phyloP scores from a whole-genome alignment of 2,329 filamentous ascomycete species.

The Alternaria hordeiaustralica region DNA sequence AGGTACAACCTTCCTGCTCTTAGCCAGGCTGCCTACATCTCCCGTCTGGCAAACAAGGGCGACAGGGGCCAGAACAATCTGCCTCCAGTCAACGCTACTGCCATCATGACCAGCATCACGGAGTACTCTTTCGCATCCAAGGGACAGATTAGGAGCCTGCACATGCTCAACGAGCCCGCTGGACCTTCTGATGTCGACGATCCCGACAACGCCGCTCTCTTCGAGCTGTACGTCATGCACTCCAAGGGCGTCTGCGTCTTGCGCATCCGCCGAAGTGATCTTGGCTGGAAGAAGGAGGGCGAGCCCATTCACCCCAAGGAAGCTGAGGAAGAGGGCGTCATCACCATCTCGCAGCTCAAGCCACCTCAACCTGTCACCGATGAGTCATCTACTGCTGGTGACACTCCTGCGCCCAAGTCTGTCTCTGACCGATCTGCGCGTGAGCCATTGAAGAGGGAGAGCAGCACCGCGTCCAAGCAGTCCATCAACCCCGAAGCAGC shows the following conservation, averaged over 20 bases:
- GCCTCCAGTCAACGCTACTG: slow-evolving; percentile 89
- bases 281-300: slow-evolving; percentile 90
- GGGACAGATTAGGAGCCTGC: slow-evolving; percentile 85
- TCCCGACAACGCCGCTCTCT: slow-evolving; percentile 74
- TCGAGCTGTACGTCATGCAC: slow-evolving; percentile 97
- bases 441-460: slow-evolving; percentile 47
- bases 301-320: slow-evolving; percentile 83
- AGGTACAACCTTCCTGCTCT: slow-evolving; percentile 83
- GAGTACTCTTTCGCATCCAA: slow-evolving; percentile 92
- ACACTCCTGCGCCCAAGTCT: slow-evolving; percentile 42
- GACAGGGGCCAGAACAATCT: slow-evolving; percentile 62
- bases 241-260: slow-evolving; percentile 95
- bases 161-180: slow-evolving; percentile 78
- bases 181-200: slow-evolving; percentile 62
- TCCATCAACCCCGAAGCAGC: slow-evolving; percentile 48
- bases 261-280: slow-evolving; percentile 82
- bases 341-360: slow-evolving; percentile 74
- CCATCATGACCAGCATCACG: slow-evolving; percentile 94
- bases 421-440: slow-evolving; percentile 45
- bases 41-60: slow-evolving; percentile 68
- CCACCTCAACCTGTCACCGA: slow-evolving; percentile 38
- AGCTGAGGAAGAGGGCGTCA: slow-evolving; percentile 74
- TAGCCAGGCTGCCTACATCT: slow-evolving; percentile 87
- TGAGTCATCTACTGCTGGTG: slow-evolving; percentile 50
- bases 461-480: slow-evolving; percentile 40